These are phyloP conservation scores for Lophiostoma macrostomum DNA, from an alignment of 495 filamentous ascomycete genomes.

Conservation along the genomic window DNA sequence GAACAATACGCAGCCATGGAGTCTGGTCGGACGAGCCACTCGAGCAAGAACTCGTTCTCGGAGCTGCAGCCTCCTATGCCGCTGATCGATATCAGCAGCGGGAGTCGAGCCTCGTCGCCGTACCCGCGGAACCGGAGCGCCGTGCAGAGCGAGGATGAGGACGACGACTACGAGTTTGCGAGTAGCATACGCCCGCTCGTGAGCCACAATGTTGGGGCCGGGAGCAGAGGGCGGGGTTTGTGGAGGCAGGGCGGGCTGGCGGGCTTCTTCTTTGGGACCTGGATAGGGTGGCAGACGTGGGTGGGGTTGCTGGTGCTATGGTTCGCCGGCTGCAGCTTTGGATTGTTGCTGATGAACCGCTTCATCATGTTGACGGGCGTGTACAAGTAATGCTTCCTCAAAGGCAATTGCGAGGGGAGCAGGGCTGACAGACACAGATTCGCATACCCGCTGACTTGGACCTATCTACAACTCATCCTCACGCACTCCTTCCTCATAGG, in stretches of 20 bases:
- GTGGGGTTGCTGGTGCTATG: constrained; percentile 48
- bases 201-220: constrained; percentile 26
- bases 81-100: constrained; percentile 41
- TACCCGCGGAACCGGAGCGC: constrained; percentile 38
- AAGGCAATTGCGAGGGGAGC: background rate
- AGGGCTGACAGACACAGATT: constrained; percentile 37
- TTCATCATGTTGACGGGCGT: constrained; percentile 51
- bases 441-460: constrained; percentile 50
- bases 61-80: constrained; percentile 35
- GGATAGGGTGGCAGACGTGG: constrained; percentile 50
- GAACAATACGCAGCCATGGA: constrained; percentile 30
- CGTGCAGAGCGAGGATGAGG: constrained; percentile 43
- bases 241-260: constrained; percentile 46
- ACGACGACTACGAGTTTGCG: constrained; percentile 36
- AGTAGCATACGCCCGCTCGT: constrained; percentile 28
- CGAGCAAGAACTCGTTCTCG: constrained; percentile 26
- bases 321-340: constrained; percentile 45
- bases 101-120: constrained; percentile 43
- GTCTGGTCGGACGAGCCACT: constrained; percentile 29
- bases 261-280: constrained; percentile 49
- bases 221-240: constrained; percentile 34
- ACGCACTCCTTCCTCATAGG: constrained; percentile 46
- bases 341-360: constrained; percentile 48
- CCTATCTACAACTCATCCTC: constrained; percentile 49
- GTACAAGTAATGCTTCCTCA: constrained; percentile 42